phyloP scores from a whole-genome alignment of 352 stramenopile genomes.

The Phytopythium oedochilum region DNA sequence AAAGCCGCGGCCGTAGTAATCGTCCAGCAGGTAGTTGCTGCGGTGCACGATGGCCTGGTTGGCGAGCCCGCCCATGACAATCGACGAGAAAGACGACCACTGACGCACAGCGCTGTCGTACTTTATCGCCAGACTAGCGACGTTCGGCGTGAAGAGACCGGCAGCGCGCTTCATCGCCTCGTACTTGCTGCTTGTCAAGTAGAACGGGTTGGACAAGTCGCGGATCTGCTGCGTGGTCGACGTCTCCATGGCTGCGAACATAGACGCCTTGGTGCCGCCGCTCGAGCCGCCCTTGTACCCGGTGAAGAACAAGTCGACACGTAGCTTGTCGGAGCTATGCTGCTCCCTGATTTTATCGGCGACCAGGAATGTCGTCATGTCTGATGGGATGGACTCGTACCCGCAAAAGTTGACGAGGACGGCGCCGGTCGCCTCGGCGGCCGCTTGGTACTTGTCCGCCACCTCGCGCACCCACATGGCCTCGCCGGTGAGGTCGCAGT shows the following conservation, averaged over 20 bases:
- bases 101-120: conserved; percentile 67
- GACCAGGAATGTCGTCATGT: conserved; percentile 76
- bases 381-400: conserved; percentile 88
- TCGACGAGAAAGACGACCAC: conserved; percentile 59
- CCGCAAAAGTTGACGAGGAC: conserved; percentile 87
- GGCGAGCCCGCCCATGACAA: conserved; percentile 76
- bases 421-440: conserved; percentile 56
- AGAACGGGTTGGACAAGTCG: conserved; percentile 43
- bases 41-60: conserved; percentile 83
- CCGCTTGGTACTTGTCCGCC: conserved; percentile 53
- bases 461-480: conserved; percentile 82
- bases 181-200: conserved; percentile 47
- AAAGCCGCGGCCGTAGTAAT: conserved; percentile 56
- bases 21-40: conserved; percentile 51
- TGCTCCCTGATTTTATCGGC: conserved; percentile 59
- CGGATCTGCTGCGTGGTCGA: conserved; percentile 32
- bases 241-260: conserved; percentile 58
- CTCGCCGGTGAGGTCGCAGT: conserved; percentile 91
- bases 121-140: conserved; percentile 25
- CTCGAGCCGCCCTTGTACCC: conserved; percentile 46
- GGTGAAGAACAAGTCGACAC: conserved; percentile 46
- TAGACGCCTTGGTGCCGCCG: conserved; percentile 50
- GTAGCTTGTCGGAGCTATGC: conserved; percentile 25
- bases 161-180: conserved; percentile 24
- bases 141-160: conserved; percentile 33